These are phyloP conservation scores for Penicillium psychrosexuale DNA, from an alignment of 2,329 filamentous ascomycete species.

Conservation along the genomic window DNA sequence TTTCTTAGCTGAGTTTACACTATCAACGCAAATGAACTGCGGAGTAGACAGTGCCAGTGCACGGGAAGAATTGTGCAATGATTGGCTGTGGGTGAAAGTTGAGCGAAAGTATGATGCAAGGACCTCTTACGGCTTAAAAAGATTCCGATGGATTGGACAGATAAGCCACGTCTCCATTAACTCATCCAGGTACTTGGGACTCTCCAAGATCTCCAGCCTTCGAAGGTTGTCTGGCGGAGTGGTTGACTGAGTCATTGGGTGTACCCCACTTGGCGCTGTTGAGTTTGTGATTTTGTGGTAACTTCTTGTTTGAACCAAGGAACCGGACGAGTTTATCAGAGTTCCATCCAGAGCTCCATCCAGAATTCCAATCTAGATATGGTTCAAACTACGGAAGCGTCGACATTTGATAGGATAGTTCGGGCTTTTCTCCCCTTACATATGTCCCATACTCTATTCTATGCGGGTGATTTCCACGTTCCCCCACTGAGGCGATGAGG, in stretches of 20 bases:
- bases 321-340: not conserved
- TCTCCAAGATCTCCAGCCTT: not conserved
- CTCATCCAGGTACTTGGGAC: conserved; percentile 23
- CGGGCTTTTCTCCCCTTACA: not conserved
- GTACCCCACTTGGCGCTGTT: not conserved
- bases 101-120: conserved; percentile 12
- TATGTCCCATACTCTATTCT: not conserved
- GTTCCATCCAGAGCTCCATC: no score
- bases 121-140: conserved; percentile 3
- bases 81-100: conserved; percentile 17
- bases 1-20: conserved; percentile 13
- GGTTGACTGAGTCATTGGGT: not conserved
- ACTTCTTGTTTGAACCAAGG: not conserved
- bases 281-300: not conserved
- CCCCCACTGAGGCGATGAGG: not conserved
- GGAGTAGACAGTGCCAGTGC: not conserved
- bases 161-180: conserved; percentile 5
- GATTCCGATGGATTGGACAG: not conserved
- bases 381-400: not conserved
- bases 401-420: not conserved
- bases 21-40: conserved; percentile 8
- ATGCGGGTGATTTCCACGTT: conserved; percentile 17
- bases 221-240: not conserved
- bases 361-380: not conserved
- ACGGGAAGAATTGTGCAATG: not conserved